Conservation (phyloP, 2,329 filamentous ascomycete species). For the Gyromitra esculenta region DNA sequence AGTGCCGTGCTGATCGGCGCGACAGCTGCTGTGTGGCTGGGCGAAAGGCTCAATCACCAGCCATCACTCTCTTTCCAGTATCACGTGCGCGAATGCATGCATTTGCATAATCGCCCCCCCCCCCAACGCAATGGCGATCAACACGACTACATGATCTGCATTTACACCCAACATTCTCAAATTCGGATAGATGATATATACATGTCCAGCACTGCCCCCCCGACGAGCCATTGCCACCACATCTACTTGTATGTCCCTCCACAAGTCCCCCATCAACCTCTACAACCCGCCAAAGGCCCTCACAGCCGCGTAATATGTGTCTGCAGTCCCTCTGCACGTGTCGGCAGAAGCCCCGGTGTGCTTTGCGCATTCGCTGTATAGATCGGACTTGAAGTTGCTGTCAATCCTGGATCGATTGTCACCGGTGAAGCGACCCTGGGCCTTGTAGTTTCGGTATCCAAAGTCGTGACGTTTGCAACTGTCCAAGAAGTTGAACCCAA, state of each 20-base stretch:
- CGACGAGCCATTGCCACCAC: not conserved
- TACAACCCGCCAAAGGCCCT: constrained; percentile 57
- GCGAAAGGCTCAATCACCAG: too few relatives aligned
- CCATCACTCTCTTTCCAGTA: too few relatives aligned
- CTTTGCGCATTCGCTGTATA: constrained; percentile 59
- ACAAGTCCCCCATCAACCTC: too few relatives aligned
- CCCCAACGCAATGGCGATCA: too few relatives aligned
- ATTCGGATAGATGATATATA: too few relatives aligned
- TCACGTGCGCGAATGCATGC: too few relatives aligned
- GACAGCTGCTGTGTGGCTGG: too few relatives aligned
- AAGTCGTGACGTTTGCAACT: constrained; percentile 69
- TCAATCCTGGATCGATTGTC: constrained; percentile 64
- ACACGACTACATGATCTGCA: too few relatives aligned
- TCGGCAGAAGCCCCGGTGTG: constrained; percentile 48
- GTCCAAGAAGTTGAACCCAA: constrained; percentile 62
- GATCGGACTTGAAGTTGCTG: constrained; percentile 64
- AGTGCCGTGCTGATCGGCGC: too few relatives aligned
- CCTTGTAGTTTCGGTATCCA: constrained; percentile 67
- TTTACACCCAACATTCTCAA: too few relatives aligned
- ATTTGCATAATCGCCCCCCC: too few relatives aligned
- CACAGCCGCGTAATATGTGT: constrained; percentile 60
- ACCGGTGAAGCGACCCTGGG: constrained; percentile 64
- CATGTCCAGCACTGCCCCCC: too few relatives aligned
- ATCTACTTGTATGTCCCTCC: not conserved
- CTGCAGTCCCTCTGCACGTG: constrained; percentile 58